Evolutionary conservation across 345 rosid species (phyloP).

Genomic region (Acer saccharum): DNA sequence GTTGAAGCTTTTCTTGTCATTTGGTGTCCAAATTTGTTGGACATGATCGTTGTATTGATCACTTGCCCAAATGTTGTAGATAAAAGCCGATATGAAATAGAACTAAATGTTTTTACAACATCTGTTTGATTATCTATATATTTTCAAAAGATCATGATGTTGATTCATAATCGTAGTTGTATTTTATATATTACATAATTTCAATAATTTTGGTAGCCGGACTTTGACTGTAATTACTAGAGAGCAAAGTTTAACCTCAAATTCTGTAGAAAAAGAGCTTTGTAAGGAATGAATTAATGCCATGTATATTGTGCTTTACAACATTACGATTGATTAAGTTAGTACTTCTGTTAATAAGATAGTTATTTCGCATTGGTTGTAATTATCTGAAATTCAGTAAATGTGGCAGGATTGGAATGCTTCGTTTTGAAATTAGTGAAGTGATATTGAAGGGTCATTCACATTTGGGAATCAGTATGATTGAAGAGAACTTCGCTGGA

Average conservation of each 20-base stretch:
- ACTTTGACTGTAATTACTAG: too few species aligned
- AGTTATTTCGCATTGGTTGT: not conserved
- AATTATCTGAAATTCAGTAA: not conserved
- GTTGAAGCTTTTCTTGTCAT: not conserved
- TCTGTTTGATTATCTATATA: not conserved
- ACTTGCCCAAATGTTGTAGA: too few species aligned
- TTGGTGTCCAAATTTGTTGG: not conserved
- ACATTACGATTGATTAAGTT: too few species aligned
- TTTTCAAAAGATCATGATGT: not conserved
- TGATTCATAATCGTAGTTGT: not conserved
- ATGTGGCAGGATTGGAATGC: slow-evolving; percentile 40
- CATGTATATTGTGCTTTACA: too few species aligned
- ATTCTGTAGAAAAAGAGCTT: too few species aligned
- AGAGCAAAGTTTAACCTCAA: too few species aligned
- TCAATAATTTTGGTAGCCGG: not conserved
- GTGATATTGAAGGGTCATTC: slow-evolving; percentile 20
- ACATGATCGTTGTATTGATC: not conserved
- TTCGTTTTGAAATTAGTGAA: slow-evolving; percentile 25
- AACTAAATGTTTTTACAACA: not conserved
- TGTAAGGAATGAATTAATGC: too few species aligned
- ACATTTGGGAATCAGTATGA: slow-evolving; percentile 33
- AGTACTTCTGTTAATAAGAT: not conserved
- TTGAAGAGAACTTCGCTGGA: slow-evolving; percentile 24
- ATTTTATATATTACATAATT: not conserved
- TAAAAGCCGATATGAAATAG: not conserved